These are phyloP conservation scores for Hypoxylon rickii DNA, from an alignment of 495 filamentous ascomycete species.

Conservation along the genomic window DNA sequence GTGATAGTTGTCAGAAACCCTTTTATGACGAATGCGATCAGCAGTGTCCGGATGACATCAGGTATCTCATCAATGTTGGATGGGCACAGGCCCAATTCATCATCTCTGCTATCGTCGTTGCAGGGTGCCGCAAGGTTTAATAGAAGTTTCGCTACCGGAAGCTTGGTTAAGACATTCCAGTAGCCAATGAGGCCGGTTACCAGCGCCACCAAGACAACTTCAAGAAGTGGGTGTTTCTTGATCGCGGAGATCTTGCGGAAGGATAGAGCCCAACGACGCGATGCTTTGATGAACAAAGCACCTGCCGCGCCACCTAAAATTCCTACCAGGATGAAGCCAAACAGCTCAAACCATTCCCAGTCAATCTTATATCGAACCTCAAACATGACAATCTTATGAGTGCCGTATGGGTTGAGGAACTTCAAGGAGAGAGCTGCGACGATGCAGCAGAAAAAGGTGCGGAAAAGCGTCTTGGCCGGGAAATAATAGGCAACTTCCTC, in stretches of 20 bases:
- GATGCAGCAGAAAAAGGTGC: conserved; percentile 98
- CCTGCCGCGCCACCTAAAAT: conserved; percentile 82
- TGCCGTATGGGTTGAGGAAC: conserved; percentile 95
- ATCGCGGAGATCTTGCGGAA: conserved; percentile 82
- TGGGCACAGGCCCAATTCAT: conserved; percentile 78
- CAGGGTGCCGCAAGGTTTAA: conserved; percentile 91
- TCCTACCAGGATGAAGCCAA: conserved; percentile 82
- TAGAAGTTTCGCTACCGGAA: conserved; percentile 87
- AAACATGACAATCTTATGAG: conserved; percentile 94
- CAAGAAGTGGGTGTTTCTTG: conserved; percentile 81
- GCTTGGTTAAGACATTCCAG: conserved; percentile 90
- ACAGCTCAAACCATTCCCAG: conserved; percentile 92
- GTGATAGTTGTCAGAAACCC: conserved; percentile 84
- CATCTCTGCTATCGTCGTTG: conserved; percentile 51
- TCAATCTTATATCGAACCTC: conserved; percentile 90
- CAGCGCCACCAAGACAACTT: conserved; percentile 85
- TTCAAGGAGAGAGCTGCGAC: conserved; percentile 87
- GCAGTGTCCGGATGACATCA: conserved; percentile 67
- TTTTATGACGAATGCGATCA: conserved; percentile 86
- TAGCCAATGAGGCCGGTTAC: conserved; percentile 84
- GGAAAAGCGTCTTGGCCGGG: conserved; percentile 95
- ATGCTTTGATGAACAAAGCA: conserved; percentile 96
- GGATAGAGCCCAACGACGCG: conserved; percentile 80
- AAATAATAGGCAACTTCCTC: conserved; percentile 98
- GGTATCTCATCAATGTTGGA: conserved; percentile 72